These are phyloP conservation scores for Plantago coronopus DNA, from an alignment of 305 asterid genomes.

Conservation along the genomic window DNA sequence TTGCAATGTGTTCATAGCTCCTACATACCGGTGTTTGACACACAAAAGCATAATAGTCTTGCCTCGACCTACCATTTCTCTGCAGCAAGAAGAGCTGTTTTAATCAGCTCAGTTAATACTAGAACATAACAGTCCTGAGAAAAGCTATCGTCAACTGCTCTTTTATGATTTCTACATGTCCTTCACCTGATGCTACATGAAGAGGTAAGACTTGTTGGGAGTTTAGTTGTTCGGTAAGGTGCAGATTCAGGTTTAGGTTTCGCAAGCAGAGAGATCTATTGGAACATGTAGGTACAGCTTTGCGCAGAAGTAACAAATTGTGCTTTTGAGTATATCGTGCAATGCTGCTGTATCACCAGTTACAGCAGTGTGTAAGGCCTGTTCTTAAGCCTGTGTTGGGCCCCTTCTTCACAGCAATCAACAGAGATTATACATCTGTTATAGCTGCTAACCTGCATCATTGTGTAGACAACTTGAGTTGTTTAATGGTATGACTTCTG, in stretches of 20 bases:
- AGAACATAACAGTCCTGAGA: slow-evolving; percentile 29
- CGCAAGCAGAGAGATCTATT: slow-evolving; percentile 34
- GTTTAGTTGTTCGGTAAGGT: slow-evolving; percentile 31
- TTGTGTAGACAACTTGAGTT: no score
- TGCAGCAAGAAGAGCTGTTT: slow-evolving; percentile 26
- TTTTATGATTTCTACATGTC: slow-evolving; percentile 24
- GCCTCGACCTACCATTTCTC: slow-evolving; percentile 30
- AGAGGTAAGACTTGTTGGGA: slow-evolving; percentile 31
- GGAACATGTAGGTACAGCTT: slow-evolving; percentile 23
- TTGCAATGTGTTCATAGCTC: slow-evolving; percentile 30
- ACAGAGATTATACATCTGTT: no score
- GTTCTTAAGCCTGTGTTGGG: slow-evolving; percentile 2
- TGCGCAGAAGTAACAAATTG: slow-evolving; percentile 33
- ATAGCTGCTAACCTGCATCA: no score
- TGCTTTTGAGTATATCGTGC: slow-evolving; percentile 14
- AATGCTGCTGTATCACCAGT: slow-evolving; percentile 20
- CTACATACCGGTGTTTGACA: slow-evolving; percentile 27
- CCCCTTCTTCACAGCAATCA: no score
- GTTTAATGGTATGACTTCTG: no score
- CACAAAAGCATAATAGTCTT: slow-evolving; percentile 37
- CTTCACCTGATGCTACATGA: slow-evolving; percentile 35
- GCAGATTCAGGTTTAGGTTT: slow-evolving; percentile 20
- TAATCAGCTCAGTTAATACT: slow-evolving; percentile 25
- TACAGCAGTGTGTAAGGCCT: slow-evolving; percentile 28
- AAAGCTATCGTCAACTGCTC: slow-evolving; percentile 22